Evolutionary conservation across 2,329 filamentous ascomycete genomes (phyloP), one percentile per base, ranked within the genome.

Genomic region (Incumbomyces delicatus): DNA sequence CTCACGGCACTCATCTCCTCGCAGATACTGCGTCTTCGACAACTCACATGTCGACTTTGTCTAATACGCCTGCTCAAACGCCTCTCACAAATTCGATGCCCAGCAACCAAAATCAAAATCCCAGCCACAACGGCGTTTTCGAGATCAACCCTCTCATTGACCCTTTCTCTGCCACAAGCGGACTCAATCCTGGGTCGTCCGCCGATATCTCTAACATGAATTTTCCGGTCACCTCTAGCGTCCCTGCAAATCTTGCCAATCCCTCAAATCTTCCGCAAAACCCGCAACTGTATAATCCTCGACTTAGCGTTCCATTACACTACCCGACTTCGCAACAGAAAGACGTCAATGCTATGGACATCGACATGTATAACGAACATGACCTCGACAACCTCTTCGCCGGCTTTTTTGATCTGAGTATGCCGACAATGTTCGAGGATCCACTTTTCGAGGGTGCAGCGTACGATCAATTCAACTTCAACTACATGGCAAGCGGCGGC

Each of bases 351-450:
- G 17, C 16, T 30, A 37, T 36, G 14, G 33, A 45, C 38, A 37
- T 45, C 17, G 42, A 45, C 33, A 37, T 37, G 34, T 45, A 45
- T 33, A 46, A 50, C 16, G 54, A 55, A 50, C 51, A 50, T 35
- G 52, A 57, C 29, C 51, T 57, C 10, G 55, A 57, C 49, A 56
- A 57, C 29, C 48, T 57, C 33, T 57, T 57, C 46, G 55, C 56
- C 20, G 53, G 53, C 35, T 56, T 57, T 44, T 57, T 53, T 38
- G 53, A 56, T 40, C 50, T 57, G 30, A 52, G 48, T 32, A 56
- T 56, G 50, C 55, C 55, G 29, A 57, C 55, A 8, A 55, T 57
- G 17, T 57, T 56, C 41, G 49, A 56, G 39, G 54, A 55, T 35
- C 52, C 54, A 18, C 33, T 57, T 8, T 55, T 55, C 40, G 53